A percentile compares a stretch with the other conserved stretches of the same genome.
Conservation (phyloP, 768 basidiomycete genomes). For the Rubroboletus pulcherrimus region DNA sequence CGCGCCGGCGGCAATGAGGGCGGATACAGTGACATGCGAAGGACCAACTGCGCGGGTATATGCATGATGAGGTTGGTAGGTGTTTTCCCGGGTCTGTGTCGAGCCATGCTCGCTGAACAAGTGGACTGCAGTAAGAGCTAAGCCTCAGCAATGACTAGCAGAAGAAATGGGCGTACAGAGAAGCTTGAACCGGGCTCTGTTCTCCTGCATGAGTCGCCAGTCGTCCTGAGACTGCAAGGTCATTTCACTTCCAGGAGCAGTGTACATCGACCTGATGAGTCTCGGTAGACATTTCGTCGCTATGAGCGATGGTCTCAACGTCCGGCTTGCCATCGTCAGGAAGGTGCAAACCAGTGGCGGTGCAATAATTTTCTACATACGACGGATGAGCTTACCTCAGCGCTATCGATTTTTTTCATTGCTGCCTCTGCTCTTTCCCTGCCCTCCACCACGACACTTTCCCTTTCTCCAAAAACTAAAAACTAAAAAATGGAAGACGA, state of each 20-base stretch:
- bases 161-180: conserved; percentile 45
- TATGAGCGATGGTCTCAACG: conserved; percentile 22
- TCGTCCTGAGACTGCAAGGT: conserved; percentile 50
- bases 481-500: conserved; percentile 77
- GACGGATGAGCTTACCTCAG: conserved; percentile 52
- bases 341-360: conserved; percentile 24
- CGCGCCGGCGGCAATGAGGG: conserved; percentile 88
- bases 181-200: conserved; percentile 51
- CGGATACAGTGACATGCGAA: conserved; percentile 73
- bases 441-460: conserved; percentile 33
- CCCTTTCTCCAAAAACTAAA: conserved; percentile 30
- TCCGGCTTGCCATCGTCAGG: conserved; percentile 25
- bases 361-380: conserved; percentile 26
- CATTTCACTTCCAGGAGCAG: conserved; percentile 26
- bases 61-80: conserved; percentile 69
- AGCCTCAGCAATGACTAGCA: conserved; percentile 8
- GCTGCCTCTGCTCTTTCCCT: conserved; percentile 13
- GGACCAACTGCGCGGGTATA: conserved; percentile 59
- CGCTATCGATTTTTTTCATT: conserved; percentile 36
- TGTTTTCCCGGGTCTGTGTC: conserved; percentile 59
- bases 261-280: conserved; percentile 28
- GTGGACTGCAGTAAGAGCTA: conserved; percentile 42
- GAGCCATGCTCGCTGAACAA: conserved; percentile 74
- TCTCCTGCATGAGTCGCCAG: conserved; percentile 61
- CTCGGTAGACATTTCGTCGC: conserved; percentile 23